These are phyloP conservation scores for Flaveria sonorensis DNA, from an alignment of 129 eudicot genomes.

Conservation along the genomic window DNA sequence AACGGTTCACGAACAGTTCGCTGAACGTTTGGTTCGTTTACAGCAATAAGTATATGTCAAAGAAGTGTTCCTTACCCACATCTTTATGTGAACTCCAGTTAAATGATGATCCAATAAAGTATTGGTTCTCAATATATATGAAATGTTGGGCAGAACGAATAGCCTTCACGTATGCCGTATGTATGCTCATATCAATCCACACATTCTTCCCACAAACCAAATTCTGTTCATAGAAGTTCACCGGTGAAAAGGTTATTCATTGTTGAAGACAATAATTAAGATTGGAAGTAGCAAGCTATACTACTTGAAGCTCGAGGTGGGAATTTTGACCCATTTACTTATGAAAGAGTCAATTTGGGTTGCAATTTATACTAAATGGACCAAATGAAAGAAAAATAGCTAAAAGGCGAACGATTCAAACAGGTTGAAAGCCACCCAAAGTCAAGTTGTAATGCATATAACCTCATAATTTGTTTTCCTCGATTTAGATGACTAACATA, in stretches of 20 bases:
- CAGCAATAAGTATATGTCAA: too few relatives aligned
- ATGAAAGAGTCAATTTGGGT: neutral
- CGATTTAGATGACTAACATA: neutral
- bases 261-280: too few relatives aligned
- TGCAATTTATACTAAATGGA: neutral
- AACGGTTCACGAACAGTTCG: too few relatives aligned
- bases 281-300: too few relatives aligned
- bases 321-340: neutral
- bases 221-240: constrained; percentile 42
- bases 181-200: constrained; percentile 67
- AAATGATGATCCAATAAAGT: constrained; percentile 73
- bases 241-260: too few relatives aligned
- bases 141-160: constrained; percentile 70
- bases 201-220: constrained; percentile 53
- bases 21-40: too few relatives aligned
- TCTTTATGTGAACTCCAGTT: constrained; percentile 57
- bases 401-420: neutral
- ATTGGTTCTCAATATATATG: constrained; percentile 77
- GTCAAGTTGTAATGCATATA: neutral
- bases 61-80: constrained; percentile 41
- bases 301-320: neutral
- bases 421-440: too few relatives aligned
- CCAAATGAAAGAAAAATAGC: neutral
- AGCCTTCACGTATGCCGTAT: constrained; percentile 41
- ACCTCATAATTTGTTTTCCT: neutral